Evolutionary conservation across 495 filamentous ascomycete species (phyloP).

Genomic region (Penicillium goetzii): DNA sequence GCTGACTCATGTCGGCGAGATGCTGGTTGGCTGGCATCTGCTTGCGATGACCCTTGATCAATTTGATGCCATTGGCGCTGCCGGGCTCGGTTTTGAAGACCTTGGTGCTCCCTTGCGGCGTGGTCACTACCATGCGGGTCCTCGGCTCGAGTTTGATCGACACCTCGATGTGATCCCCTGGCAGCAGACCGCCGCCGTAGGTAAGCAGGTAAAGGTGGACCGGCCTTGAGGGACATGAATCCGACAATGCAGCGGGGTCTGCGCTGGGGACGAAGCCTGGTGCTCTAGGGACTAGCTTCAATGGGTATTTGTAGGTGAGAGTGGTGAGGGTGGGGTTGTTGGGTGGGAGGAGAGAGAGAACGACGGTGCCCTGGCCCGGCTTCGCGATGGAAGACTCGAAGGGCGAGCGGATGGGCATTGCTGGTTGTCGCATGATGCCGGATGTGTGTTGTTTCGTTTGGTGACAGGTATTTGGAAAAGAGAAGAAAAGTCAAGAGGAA

Average conservation of each 20-base stretch:
- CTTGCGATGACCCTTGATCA: slow-evolving; percentile 37
- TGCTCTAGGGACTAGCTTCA: slow-evolving; percentile 81
- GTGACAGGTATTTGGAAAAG: background rate
- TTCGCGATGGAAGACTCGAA: slow-evolving; percentile 73
- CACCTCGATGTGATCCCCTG: slow-evolving; percentile 79
- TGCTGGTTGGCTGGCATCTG: slow-evolving; percentile 30
- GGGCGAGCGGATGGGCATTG: slow-evolving; percentile 53
- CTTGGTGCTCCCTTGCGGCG: slow-evolving; percentile 90
- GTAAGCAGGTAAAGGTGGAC: slow-evolving; percentile 84
- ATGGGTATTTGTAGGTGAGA: slow-evolving; percentile 87
- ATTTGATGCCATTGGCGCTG: slow-evolving; percentile 29
- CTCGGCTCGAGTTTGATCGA: slow-evolving; percentile 62
- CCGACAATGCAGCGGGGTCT: slow-evolving; percentile 32
- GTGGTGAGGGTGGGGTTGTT: slow-evolving; percentile 69
- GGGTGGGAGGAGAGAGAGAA: slow-evolving; percentile 72
- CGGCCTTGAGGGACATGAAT: slow-evolving; percentile 39
- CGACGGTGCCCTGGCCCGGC: slow-evolving; percentile 77
- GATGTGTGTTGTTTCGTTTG: slow-evolving; percentile 4
- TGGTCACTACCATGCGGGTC: slow-evolving; percentile 80
- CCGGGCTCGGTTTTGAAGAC: slow-evolving; percentile 76
- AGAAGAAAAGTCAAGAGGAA: background rate
- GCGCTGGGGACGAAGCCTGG: slow-evolving; percentile 47
- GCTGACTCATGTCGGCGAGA: slow-evolving; percentile 61
- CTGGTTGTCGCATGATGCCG: slow-evolving; percentile 35
- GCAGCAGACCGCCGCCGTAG: slow-evolving; percentile 92